phyloP scores from a whole-genome alignment of 1,139 yeast species.

The Kurtzmaniella quercitrusa region DNA sequence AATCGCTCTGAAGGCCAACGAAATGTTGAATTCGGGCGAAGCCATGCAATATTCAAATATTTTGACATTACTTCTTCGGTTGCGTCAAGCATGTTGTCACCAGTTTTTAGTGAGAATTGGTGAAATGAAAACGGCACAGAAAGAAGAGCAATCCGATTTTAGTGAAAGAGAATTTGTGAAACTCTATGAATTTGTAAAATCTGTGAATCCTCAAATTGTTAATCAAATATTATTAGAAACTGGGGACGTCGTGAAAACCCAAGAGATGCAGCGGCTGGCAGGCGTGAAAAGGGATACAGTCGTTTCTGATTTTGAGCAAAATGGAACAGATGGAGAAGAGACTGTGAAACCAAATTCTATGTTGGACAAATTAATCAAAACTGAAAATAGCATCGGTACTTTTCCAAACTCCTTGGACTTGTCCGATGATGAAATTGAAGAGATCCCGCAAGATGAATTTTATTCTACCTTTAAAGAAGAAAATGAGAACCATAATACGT shows the following conservation, averaged over 20 bases:
- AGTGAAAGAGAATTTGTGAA: constrained; percentile 18
- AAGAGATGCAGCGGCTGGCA: neutral
- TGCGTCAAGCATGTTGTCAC: constrained; percentile 92
- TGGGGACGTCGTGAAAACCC: neutral
- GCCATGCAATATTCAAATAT: constrained; percentile 53
- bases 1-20: constrained; percentile 55
- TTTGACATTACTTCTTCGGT: constrained; percentile 67
- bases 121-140: constrained; percentile 33
- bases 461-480: constrained; percentile 6
- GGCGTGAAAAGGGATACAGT: neutral
- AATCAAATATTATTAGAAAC: constrained; percentile 9
- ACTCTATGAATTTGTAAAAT: constrained; percentile 16
- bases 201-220: constrained; percentile 13
- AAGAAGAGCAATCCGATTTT: constrained; percentile 8
- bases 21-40: constrained; percentile 33
- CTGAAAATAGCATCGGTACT: too few species aligned
- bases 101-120: constrained; percentile 71
- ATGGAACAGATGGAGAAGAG: too few species aligned
- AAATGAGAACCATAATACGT: constrained; percentile 13
- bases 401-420: too few species aligned
- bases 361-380: neutral
- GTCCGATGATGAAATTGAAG: constrained; percentile 1
- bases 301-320: too few species aligned
- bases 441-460: neutral
- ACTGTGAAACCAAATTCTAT: too few species aligned